Evolutionary conservation across 257 asterid species (phyloP).

Genomic region (Przewalskia tangutica): DNA sequence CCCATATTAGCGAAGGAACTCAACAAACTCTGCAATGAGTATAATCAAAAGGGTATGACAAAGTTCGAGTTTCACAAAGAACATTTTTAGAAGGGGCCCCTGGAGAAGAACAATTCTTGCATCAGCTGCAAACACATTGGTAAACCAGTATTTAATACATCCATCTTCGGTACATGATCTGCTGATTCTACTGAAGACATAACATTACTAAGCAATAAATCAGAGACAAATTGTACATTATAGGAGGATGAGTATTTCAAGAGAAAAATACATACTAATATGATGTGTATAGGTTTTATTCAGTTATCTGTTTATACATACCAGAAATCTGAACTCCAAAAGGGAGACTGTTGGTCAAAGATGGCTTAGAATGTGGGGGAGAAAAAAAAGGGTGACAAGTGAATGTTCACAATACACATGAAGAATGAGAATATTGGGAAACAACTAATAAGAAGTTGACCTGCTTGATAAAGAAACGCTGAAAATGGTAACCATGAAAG

Average conservation of each 20-base stretch:
- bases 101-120: background rate
- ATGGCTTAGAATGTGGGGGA: background rate
- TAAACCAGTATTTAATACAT: background rate
- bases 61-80: slow-evolving; percentile 95
- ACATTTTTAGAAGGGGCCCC: slow-evolving; percentile 41
- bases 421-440: background rate
- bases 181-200: background rate
- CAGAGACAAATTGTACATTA: background rate
- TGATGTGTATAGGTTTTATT: slow-evolving; percentile 5
- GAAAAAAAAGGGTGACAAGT: background rate
- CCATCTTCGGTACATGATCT: background rate
- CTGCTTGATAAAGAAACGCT: slow-evolving; percentile 1
- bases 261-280: background rate
- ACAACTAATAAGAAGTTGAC: slow-evolving; percentile 16
- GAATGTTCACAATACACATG: background rate
- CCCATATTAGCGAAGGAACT: slow-evolving; percentile 90
- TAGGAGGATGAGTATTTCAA: background rate
- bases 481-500: slow-evolving; percentile 9
- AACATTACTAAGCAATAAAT: background rate
- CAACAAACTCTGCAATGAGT: slow-evolving; percentile 66
- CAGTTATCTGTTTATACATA: slow-evolving; percentile 2
- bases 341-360: background rate
- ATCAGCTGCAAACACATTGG: background rate
- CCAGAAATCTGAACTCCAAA: background rate
- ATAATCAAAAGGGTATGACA: slow-evolving; percentile 77